Percentiles rank a stretch among this genome's conserved stretches.
Evolutionary conservation across 2,329 filamentous ascomycete species (phyloP).

Genomic region (Zasmidium citrigriseum): DNA sequence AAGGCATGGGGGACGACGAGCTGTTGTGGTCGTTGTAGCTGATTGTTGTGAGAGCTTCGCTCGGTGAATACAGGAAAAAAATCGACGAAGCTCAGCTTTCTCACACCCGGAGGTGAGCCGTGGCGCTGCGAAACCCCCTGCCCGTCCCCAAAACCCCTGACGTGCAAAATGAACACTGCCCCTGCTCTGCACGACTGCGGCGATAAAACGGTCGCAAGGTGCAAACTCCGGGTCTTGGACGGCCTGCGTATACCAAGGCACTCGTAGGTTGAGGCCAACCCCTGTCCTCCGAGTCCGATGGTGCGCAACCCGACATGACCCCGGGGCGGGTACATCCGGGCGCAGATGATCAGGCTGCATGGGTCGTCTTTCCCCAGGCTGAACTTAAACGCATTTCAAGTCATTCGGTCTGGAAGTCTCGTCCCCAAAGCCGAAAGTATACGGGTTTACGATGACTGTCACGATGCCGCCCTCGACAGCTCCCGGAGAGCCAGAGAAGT

Average conservation of each 20-base stretch:
- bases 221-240: background rate
- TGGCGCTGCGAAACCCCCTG: background rate
- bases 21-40: background rate
- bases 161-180: background rate
- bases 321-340: background rate
- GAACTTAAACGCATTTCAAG: background rate
- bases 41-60: background rate
- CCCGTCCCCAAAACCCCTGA: background rate
- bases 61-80: background rate
- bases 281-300: background rate
- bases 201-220: background rate
- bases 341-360: background rate
- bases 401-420: background rate
- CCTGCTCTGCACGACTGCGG: background rate
- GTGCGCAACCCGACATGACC: background rate
- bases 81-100: background rate
- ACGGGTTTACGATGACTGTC: background rate
- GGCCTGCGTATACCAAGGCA: background rate
- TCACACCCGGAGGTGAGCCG: background rate
- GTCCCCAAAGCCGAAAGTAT: background rate
- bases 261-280: no score
- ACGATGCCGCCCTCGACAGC: background rate
- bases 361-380: background rate
- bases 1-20: constrained; percentile 50
- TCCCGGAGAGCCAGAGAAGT: no score